phyloP scores from a whole-genome alignment of 257 asterid genomes.

The Mentha longifolia region DNA sequence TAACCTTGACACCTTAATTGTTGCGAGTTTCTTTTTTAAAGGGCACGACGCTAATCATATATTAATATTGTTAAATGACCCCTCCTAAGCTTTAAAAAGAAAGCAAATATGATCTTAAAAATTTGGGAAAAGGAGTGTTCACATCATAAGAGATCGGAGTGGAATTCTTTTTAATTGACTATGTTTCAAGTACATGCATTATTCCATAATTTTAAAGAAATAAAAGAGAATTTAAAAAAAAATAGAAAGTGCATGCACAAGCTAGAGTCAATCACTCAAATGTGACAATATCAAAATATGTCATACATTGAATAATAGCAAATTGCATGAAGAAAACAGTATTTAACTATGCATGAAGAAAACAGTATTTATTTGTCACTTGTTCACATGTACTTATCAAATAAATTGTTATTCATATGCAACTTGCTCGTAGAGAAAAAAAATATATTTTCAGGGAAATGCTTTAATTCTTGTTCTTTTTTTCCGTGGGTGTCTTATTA shows the following conservation, averaged over 20 bases:
- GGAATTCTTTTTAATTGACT: not conserved
- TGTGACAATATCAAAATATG: not conserved
- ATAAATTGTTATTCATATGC: not conserved
- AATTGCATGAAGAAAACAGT: not conserved
- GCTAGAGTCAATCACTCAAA: not conserved
- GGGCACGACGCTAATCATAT: too few relatives aligned
- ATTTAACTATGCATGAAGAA: too few relatives aligned
- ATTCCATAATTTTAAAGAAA: not conserved
- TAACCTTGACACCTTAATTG: not conserved
- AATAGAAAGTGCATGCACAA: not conserved
- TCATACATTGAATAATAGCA: not conserved
- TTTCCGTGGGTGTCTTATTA: too few relatives aligned
- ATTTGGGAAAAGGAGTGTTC: not conserved
- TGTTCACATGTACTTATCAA: slow-evolving; percentile 28
- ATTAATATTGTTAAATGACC: not conserved
- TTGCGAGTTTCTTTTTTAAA: not conserved
- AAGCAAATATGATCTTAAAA: not conserved
- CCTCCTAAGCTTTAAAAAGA: not conserved
- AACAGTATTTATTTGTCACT: slow-evolving; percentile 17
- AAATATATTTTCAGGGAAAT: not conserved
- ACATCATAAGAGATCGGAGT: not conserved
- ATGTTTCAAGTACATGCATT: not conserved
- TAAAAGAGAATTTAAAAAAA: too few relatives aligned
- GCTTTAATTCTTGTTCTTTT: too few relatives aligned
- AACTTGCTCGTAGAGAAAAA: not conserved